Percentiles rank a stretch among this genome's conserved stretches.
Evolutionary conservation across 2,329 filamentous ascomycete genomes (phyloP).

Genomic region (Alternaria gansuensis): DNA sequence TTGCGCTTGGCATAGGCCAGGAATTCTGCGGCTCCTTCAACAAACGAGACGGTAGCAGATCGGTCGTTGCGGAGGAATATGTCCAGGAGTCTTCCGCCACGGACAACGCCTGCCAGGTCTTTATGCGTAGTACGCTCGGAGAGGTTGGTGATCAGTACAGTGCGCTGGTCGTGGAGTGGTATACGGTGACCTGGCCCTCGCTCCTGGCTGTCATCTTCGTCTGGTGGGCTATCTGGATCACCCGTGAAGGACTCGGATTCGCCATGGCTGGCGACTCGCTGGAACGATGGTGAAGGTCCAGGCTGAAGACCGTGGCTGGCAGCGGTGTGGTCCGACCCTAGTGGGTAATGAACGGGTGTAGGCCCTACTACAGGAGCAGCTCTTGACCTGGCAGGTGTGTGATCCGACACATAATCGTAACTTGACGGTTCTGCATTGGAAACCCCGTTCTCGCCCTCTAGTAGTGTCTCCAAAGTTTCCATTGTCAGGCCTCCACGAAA

Average conservation of each 20-base stretch:
- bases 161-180: conserved; percentile 58
- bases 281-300: conserved; percentile 23
- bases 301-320: conserved; percentile 29
- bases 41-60: conserved; percentile 73
- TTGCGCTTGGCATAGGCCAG: conserved; percentile 69
- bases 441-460: conserved; percentile 43
- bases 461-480: conserved; percentile 61
- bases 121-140: conserved; percentile 68
- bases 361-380: conserved; percentile 23
- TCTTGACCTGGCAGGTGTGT: conserved; percentile 23
- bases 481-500: conserved; percentile 61
- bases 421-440: conserved; percentile 25
- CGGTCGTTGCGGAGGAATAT: conserved; percentile 71
- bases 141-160: conserved; percentile 70
- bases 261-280: conserved; percentile 30
- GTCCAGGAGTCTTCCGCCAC: conserved; percentile 75
- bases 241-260: conserved; percentile 31
- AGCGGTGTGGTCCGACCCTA: conserved; percentile 35
- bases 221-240: conserved; percentile 10
- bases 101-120: conserved; percentile 71
- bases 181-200: conserved; percentile 22
- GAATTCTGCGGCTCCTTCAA: conserved; percentile 68
- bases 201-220: conserved; percentile 21
- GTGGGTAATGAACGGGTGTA: conserved; percentile 14
- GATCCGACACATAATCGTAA: conserved; percentile 28